Evolutionary conservation across 345 rosid species (phyloP), one percentile per base, ranked within the genome.

Genomic region (Nephelium lappaceum): DNA sequence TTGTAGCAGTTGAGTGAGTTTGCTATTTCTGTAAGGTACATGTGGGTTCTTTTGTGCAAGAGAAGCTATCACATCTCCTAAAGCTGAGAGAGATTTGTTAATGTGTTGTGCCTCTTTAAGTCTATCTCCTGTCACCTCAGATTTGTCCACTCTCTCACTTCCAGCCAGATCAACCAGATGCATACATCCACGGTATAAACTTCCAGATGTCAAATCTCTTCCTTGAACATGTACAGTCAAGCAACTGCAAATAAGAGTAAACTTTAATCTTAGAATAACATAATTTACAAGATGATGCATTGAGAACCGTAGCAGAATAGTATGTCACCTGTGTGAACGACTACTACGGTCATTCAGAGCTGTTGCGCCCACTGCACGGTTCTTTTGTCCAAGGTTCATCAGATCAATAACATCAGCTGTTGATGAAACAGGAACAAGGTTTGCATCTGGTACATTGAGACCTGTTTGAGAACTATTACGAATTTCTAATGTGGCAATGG

Each of bases 141-240:
- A 95, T 86, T 95, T 95, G 83, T 93, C 92, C 63, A 95, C 97
- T 79, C 98, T 90, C 83, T 95, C 98, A 83, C 99, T 96, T 36
- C 99, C 99, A 2, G 99, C 98, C 81, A 96, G 87, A 87, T 96
- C 99, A 83, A 96, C 99, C 73, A 96, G 88, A 83, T 96, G 97
- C 98, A 96, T 93, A 74, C 98, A 96, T 65, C 97, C 99, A 42
- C 92, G 98, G 53, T 92, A 91, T 77, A 82, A 64, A 38, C 84
- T 63, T 82, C 97, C 99, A 38, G 97, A 88, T 74, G 97, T 93
- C 85, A 94, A 83, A 80, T 92, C 97, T 85, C 83, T 89, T 81
- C 99, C 99, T 85, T 91, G 98, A 83, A 96, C 91, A 80, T 96
- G 99, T 73, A 96, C 97, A 11, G 99, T 96, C 91, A 96, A 88